Evolutionary conservation across 345 rosid genomes (phyloP).

Genomic region (Cardamine chenopodiifolia): DNA sequence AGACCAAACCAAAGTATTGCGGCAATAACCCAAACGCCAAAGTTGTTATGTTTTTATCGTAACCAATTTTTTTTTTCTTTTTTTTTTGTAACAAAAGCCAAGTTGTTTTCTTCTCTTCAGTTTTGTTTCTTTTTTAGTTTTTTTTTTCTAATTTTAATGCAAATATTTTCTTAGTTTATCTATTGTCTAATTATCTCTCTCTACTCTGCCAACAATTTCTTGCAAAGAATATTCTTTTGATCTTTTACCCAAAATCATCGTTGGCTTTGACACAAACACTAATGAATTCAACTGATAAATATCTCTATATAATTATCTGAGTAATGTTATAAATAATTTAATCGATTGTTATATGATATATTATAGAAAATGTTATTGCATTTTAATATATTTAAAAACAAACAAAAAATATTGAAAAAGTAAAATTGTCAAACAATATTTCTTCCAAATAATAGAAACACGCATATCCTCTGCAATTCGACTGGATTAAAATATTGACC

Average conservation of each 20-base stretch:
- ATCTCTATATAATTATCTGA: too few relatives aligned
- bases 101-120: conserved; percentile 15
- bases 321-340: too few relatives aligned
- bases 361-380: too few relatives aligned
- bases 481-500: too few relatives aligned
- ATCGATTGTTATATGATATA: too few relatives aligned
- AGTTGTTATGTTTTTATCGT: not conserved
- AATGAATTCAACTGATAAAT: conserved; percentile 7
- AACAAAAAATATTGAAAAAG: too few relatives aligned
- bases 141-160: not conserved
- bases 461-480: too few relatives aligned
- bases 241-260: not conserved
- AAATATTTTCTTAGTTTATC: not conserved
- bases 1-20: not conserved
- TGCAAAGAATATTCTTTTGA: conserved; percentile 13
- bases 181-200: not conserved
- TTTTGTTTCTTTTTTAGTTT: not conserved
- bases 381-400: too few relatives aligned
- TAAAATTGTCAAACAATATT: too few relatives aligned
- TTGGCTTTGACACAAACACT: not conserved
- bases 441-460: too few relatives aligned
- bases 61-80: not conserved
- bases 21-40: conserved; percentile 7
- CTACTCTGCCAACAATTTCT: not conserved
- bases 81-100: conserved; percentile 21